Evolutionary conservation across 371 early-diverging fungal species (phyloP), one percentile per base, ranked within the genome.

Genomic region (Apophysomyces elegans): DNA sequence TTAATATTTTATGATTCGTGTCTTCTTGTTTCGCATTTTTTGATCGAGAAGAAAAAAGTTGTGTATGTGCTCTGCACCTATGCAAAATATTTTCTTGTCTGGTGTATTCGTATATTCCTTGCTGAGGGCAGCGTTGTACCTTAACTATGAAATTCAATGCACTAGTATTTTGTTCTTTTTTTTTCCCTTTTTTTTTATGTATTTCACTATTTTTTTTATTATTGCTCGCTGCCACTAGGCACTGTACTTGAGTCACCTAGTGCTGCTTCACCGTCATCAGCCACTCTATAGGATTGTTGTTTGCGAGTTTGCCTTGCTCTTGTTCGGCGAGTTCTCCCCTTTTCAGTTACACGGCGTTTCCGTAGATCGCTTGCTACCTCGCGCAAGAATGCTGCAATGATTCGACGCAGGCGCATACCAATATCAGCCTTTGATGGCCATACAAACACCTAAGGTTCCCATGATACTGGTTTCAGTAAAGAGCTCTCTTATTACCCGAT

Each of bases 401-500:
- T 80, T 38, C 87, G 85, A 11, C 93, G 85, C 21, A 91, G 65
- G 6, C 93, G 86, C 68, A 85, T 76, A 43, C 93, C 93, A 67
- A 90, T 83, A 37, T 93, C 91, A 5, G 86, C 83, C 70, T 87
- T 85, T 61, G 84, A 84, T 1, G 89, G 89, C 88, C 88, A 89
- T 5, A 80, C 71, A 36, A 81, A 72, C 0, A 75, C 67, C 47
- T 64, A 26, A 14, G 6, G 36, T 61, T n/a, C 32, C 7, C 32
- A 61, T 8, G 54, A 18, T 6, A 36, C 21, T 13, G 12, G 26
- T 36, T 13, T 13, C 35, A 44, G 9, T 13, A 21, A 37, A 12
- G 5, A 37, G n/a, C 39, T 45, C 21, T 39, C n/a, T 21, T 39
- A 71, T 58, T 7, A 61, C 32, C 3, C 32, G 32, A 26, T 26